Evolutionary conservation across 176 grass and related monocot genomes (phyloP).

Genomic region (Avena atlantica): DNA sequence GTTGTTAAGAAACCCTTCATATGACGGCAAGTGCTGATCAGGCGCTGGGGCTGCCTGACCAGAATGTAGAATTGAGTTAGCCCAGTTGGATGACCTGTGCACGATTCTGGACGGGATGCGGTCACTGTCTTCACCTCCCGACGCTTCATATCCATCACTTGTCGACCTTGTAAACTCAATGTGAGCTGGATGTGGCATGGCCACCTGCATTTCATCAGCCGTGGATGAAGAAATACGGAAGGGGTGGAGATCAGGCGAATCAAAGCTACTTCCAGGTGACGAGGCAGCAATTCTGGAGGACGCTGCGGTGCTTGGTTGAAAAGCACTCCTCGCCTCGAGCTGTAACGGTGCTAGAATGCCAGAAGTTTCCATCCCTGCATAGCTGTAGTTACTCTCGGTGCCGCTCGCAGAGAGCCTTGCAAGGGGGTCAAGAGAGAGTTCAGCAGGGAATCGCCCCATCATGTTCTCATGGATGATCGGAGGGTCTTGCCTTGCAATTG

Average conservation of each 20-base stretch:
- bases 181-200: slow-evolving; percentile 33
- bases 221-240: slow-evolving; percentile 74
- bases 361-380: slow-evolving; percentile 55
- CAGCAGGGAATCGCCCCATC: slow-evolving; percentile 54
- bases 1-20: slow-evolving; percentile 42
- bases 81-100: slow-evolving; percentile 87
- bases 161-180: slow-evolving; percentile 77
- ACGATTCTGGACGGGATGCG: slow-evolving; percentile 93
- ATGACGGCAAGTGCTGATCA: slow-evolving; percentile 44
- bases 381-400: slow-evolving; percentile 65
- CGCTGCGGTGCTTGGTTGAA: slow-evolving; percentile 60
- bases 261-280: slow-evolving; percentile 91
- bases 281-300: slow-evolving; percentile 63
- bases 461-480: slow-evolving; percentile 49
- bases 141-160: slow-evolving; percentile 93
- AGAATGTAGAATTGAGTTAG: slow-evolving; percentile 50
- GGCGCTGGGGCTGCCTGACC: slow-evolving; percentile 20
- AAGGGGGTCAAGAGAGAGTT: slow-evolving; percentile 80
- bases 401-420: slow-evolving; percentile 70
- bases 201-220: slow-evolving; percentile 65
- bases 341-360: slow-evolving; percentile 81
- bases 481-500: slow-evolving; percentile 52
- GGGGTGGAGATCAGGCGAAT: slow-evolving; percentile 91
- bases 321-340: slow-evolving; percentile 87
- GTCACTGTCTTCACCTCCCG: slow-evolving; percentile 94